Base-by-base conservation (phyloP, 2,329 filamentous ascomycete genomes). In the Drechslera avenae region DNA sequence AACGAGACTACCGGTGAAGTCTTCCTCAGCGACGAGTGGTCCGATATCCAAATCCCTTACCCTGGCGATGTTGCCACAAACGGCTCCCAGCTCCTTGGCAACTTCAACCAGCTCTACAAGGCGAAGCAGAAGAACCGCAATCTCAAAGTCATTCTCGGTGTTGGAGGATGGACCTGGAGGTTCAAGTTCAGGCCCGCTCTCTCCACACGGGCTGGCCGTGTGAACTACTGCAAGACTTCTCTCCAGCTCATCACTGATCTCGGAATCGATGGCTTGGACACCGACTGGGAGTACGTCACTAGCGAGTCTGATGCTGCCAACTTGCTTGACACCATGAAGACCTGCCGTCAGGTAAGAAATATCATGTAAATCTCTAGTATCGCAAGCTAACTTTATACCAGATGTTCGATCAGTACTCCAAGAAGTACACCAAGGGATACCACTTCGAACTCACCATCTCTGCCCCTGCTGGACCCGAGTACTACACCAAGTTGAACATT, bases 121-220 rank as follows among this genome's bases (percentile, higher is more conserved):
- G 81, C 89, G 39, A 95, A 95, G 80, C 87, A 91, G 76, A 75
- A 81, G 60, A 83, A 94, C 71, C 84, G 89, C 21, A 83, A 88
- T 44, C 75, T 95, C 50, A 95, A 94, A 75, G 80, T 87, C 2
- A 80, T 96, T 8, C 83, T 96, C 3, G 91, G 87, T 48, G 90
- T 94, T 52, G 90, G 90, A 36, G 90, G 90, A 14, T 93, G 86
- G 85, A 87, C 83, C 0, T 90, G 86, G 70, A 89, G 87, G 5
- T 70, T 81, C 69, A 95, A 96, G 76, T 96, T 97, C 74, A 78
- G 83, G 1, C 78, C 76, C 31, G 88, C 90, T 0, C 83, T 84
- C 1, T 84, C 83, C 16, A 87, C 86, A 1, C 77, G 80, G 2
- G 76, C 78, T 5, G 83, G 85, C 10, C 82, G 90, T 9, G 72